phyloP scores from a whole-genome alignment of 257 asterid genomes.

The Galeopsis tetrahit region DNA sequence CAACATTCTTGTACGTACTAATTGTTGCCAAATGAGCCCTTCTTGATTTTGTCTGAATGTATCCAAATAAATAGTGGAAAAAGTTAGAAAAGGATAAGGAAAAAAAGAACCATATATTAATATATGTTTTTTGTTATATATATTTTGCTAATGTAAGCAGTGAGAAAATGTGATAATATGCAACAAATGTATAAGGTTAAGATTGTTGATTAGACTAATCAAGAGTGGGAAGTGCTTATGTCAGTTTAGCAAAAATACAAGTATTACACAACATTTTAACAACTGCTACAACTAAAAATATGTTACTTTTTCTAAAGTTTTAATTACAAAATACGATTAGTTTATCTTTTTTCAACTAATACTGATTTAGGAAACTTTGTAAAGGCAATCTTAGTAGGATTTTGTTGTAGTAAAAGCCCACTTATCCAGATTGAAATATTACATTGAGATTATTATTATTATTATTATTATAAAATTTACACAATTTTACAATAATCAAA shows the following conservation, averaged over 20 bases:
- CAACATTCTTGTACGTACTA: not conserved
- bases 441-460: no score
- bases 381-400: constrained; percentile 13
- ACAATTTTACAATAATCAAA: no score
- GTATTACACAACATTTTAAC: constrained; percentile 52
- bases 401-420: constrained; percentile 14
- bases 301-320: constrained; percentile 31
- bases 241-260: constrained; percentile 51
- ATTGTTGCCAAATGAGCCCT: constrained; percentile 11
- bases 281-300: constrained; percentile 59
- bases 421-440: constrained; percentile 5
- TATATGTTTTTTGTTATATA: constrained; percentile 22
- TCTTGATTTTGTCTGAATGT: constrained; percentile 15
- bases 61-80: constrained; percentile 54
- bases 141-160: constrained; percentile 50
- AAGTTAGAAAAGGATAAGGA: not conserved
- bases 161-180: constrained; percentile 37
- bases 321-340: constrained; percentile 20
- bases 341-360: constrained; percentile 30
- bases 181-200: constrained; percentile 42
- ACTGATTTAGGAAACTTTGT: constrained; percentile 13
- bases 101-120: constrained; percentile 10
- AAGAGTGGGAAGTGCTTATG: constrained; percentile 38
- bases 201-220: constrained; percentile 32
- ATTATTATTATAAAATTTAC: no score